Percentiles rank a stretch among this genome's conserved stretches.
Evolutionary conservation across 2,329 filamentous ascomycete genomes (phyloP).

Genomic region (Cordyceps tenuipes): DNA sequence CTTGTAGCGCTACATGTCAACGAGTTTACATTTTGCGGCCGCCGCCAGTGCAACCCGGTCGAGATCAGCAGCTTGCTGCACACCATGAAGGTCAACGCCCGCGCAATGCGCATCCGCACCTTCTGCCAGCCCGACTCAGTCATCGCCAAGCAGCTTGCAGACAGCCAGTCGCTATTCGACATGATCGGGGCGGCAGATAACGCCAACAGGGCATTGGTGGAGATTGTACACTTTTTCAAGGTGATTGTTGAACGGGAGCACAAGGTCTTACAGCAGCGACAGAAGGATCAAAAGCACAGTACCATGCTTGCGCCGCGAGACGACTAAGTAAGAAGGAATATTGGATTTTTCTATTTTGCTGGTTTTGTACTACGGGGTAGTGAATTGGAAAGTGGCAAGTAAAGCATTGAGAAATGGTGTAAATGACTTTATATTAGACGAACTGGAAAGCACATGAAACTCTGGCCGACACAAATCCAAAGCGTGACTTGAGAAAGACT

Average conservation of each 20-base stretch:
- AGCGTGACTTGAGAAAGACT: background rate
- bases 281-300: conserved; percentile 13
- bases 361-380: background rate
- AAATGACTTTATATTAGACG: background rate
- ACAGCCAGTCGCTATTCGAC: conserved; percentile 42
- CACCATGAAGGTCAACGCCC: conserved; percentile 44
- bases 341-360: background rate
- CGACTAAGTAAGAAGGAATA: background rate
- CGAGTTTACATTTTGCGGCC: conserved; percentile 48
- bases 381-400: background rate
- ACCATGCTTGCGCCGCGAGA: background rate
- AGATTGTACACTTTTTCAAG: conserved; percentile 48
- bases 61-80: conserved; percentile 41
- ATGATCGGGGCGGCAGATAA: conserved; percentile 37
- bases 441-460: background rate
- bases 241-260: conserved; percentile 40
- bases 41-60: conserved; percentile 31
- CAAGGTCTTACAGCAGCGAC: conserved; percentile 18
- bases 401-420: background rate
- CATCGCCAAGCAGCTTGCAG: conserved; percentile 49
- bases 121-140: conserved; percentile 51
- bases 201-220: conserved; percentile 38
- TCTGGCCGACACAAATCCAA: background rate
- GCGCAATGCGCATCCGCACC: conserved; percentile 44
- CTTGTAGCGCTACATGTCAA: conserved; percentile 41